Percentiles rank a stretch among this genome's conserved stretches.
phyloP scores from a whole-genome alignment of 1,284 basidiomycete species.

The Inonotus hispidus region DNA sequence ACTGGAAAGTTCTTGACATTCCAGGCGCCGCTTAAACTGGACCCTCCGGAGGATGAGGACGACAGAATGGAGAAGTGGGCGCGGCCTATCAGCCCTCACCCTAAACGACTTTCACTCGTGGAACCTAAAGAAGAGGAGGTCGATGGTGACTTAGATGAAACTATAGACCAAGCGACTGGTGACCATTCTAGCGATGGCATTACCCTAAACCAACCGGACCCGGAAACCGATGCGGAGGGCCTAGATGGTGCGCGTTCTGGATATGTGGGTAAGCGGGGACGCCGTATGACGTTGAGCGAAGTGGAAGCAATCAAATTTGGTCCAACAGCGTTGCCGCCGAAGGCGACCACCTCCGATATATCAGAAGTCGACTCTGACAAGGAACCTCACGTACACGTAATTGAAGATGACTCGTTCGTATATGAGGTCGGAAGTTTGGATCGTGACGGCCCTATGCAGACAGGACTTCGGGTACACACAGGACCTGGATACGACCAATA shows the following conservation, averaged over 20 bases:
- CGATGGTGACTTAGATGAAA: slow-evolving; percentile 33
- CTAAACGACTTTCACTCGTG: slow-evolving; percentile 33
- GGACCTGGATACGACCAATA: background rate
- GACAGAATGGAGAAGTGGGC: slow-evolving; percentile 56
- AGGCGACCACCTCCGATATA: background rate
- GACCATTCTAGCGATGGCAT: background rate
- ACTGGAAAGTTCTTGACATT: slow-evolving; percentile 56
- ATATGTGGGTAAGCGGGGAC: slow-evolving; percentile 10
- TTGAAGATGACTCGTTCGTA: background rate
- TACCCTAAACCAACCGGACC: background rate
- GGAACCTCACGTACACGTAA: background rate
- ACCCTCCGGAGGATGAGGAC: slow-evolving; percentile 52
- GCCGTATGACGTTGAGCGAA: slow-evolving; percentile 16
- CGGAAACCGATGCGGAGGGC: background rate
- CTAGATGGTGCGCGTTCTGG: background rate
- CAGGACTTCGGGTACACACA: background rate
- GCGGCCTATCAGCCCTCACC: slow-evolving; percentile 61
- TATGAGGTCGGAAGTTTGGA: background rate
- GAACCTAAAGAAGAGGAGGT: slow-evolving; percentile 31
- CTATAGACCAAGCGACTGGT: background rate
- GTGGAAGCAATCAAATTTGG: slow-evolving; percentile 17
- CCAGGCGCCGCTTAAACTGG: slow-evolving; percentile 54
- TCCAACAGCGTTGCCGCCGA: background rate
- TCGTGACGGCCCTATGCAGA: background rate
- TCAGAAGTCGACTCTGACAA: background rate